Evolutionary conservation across 192 early-diverging fungal species (phyloP).

Genomic region (Funneliformis mosseae): DNA sequence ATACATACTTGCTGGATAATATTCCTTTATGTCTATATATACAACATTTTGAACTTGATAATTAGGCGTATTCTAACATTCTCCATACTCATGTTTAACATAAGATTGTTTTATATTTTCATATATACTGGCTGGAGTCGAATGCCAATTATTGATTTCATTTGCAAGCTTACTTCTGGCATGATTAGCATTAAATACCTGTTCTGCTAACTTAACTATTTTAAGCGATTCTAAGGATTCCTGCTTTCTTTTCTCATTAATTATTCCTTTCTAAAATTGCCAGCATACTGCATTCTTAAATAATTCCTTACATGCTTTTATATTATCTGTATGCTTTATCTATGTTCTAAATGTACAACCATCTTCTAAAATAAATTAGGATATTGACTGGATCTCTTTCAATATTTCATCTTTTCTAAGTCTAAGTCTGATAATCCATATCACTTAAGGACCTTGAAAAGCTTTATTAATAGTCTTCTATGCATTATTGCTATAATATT

Average conservation of each 20-base stretch:
- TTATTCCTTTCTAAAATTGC: slow-evolving; percentile 15
- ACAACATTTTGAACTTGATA: slow-evolving; percentile 13
- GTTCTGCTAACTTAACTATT: too few species aligned
- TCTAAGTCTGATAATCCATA: slow-evolving; percentile 24
- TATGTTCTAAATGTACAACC: slow-evolving; percentile 23
- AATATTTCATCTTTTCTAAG: background rate
- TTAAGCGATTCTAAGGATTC: too few species aligned
- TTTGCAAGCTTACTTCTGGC: background rate
- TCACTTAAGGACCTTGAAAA: slow-evolving; percentile 27
- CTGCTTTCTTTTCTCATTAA: slow-evolving; percentile 21
- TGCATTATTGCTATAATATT: slow-evolving; percentile 26
- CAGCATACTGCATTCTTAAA: slow-evolving; percentile 8
- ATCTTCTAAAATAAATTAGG: slow-evolving; percentile 26
- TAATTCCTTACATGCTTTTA: slow-evolving; percentile 30
- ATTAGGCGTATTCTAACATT: slow-evolving; percentile 3
- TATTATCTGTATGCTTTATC: slow-evolving; percentile 24
- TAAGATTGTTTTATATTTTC: slow-evolving; percentile 26
- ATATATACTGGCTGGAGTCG: background rate
- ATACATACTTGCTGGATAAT: too few species aligned
- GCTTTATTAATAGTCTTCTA: slow-evolving; percentile 15
- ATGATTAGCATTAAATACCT: slow-evolving; percentile 26
- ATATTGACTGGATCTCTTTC: slow-evolving; percentile 8
- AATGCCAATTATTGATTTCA: slow-evolving; percentile 25
- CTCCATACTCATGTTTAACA: slow-evolving; percentile 1
- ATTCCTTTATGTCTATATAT: slow-evolving; percentile 26